Conservation (phyloP, 495 filamentous ascomycete genomes). For the Trichoderma reesei region DNA sequence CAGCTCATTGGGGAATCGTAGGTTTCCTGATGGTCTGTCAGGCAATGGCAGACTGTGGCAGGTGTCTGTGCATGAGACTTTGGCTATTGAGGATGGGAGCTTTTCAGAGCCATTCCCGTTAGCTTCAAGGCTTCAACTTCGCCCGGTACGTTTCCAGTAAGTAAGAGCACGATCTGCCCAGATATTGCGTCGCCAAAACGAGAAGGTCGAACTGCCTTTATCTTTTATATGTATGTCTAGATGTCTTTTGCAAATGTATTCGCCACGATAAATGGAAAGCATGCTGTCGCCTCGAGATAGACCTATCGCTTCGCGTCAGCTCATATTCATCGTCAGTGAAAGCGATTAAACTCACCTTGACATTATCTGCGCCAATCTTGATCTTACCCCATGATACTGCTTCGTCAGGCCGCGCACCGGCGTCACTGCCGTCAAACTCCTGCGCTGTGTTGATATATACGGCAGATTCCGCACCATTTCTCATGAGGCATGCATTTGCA, state of each 20-base stretch:
- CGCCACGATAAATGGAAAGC: conserved; percentile 89
- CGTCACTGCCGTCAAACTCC: conserved; percentile 96
- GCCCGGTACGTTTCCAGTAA: background rate
- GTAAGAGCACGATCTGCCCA: background rate
- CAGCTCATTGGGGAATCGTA: conserved; percentile 33
- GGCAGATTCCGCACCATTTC: conserved; percentile 90
- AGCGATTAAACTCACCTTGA: conserved; percentile 52
- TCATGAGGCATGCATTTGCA: conserved; percentile 91
- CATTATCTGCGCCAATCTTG: conserved; percentile 69
- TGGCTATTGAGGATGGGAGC: too few relatives aligned
- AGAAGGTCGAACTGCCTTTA: background rate
- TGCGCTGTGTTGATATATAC: conserved; percentile 95
- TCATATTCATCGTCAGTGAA: background rate
- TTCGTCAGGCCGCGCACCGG: conserved; percentile 90
- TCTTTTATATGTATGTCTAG: background rate
- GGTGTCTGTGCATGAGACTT: background rate
- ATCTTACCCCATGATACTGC: conserved; percentile 99
- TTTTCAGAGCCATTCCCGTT: too few relatives aligned
- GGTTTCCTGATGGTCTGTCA: background rate
- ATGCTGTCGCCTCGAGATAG: conserved; percentile 84
- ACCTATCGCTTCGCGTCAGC: conserved; percentile 42
- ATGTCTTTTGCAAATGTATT: conserved; percentile 71
- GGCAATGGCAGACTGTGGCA: background rate
- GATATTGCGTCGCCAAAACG: background rate
- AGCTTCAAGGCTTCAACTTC: too few relatives aligned